Evolutionary conservation across 2,329 filamentous ascomycete genomes (phyloP).

Genomic region (Xylaria polymorpha): DNA sequence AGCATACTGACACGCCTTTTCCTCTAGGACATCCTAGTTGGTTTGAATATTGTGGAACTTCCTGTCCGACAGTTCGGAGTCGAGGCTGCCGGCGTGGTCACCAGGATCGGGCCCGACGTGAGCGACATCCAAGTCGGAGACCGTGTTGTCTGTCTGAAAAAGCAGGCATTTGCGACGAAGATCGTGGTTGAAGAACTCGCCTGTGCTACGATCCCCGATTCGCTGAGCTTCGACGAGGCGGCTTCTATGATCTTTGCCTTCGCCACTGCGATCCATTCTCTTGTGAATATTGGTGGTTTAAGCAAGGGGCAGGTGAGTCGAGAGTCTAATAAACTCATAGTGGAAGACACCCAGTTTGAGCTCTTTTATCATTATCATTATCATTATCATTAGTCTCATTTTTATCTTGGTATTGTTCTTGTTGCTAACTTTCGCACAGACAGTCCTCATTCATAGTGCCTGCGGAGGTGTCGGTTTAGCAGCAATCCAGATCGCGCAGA

Average conservation of each 20-base stretch:
- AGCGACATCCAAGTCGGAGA: slow-evolving; percentile 23
- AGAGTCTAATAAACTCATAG: background rate
- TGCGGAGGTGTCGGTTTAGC: slow-evolving; percentile 43
- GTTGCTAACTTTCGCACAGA: slow-evolving; percentile 15
- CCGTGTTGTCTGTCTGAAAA: background rate
- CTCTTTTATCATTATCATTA: no score
- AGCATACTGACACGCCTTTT: no score
- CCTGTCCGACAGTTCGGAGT: background rate
- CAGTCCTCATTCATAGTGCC: slow-evolving; percentile 41
- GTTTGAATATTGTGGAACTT: background rate
- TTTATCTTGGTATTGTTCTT: background rate
- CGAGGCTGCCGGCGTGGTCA: slow-evolving; percentile 19
- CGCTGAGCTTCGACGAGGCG: slow-evolving; percentile 40
- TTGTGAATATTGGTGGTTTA: slow-evolving; percentile 38
- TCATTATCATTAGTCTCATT: background rate
- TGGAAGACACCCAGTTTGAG: background rate
- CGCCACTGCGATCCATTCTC: slow-evolving; percentile 38
- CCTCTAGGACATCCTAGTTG: background rate
- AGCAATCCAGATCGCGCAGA: slow-evolving; percentile 38
- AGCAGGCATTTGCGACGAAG: background rate
- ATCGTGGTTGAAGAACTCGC: background rate
- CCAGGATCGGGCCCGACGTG: background rate
- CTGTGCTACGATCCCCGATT: slow-evolving; percentile 37
- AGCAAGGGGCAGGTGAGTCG: slow-evolving; percentile 30
- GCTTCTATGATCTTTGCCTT: slow-evolving; percentile 39